A percentile compares a stretch with the other conserved stretches of the same genome.
Evolutionary conservation across 345 rosid species (phyloP).

Genomic region (Draba incana): DNA sequence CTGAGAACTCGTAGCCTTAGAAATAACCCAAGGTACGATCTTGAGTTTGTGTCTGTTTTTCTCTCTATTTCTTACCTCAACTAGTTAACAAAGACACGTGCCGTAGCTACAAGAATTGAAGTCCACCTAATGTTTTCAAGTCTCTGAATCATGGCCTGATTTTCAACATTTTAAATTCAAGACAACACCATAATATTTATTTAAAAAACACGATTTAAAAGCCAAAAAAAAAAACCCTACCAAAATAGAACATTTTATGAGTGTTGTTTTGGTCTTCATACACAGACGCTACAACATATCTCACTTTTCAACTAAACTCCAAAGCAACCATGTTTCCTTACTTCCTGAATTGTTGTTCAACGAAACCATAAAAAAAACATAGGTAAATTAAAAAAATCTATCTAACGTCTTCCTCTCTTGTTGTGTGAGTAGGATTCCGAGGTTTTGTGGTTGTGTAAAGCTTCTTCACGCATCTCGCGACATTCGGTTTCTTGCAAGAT

Average conservation of each 20-base stretch:
- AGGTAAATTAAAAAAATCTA: neutral
- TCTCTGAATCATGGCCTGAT: too few relatives aligned
- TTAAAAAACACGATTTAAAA: too few relatives aligned
- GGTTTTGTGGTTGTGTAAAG: neutral
- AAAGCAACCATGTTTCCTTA: neutral
- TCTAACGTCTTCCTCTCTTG: constrained; percentile 18
- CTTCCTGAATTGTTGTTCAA: neutral
- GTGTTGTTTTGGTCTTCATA: neutral
- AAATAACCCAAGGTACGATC: too few relatives aligned
- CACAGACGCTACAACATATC: neutral
- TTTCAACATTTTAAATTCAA: too few relatives aligned
- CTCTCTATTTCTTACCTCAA: neutral
- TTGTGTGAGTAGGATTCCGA: neutral
- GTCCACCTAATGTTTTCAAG: too few relatives aligned
- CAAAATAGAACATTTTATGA: neutral
- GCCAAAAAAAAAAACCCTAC: neutral
- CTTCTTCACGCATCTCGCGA: neutral
- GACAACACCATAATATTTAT: too few relatives aligned
- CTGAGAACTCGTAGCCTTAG: too few relatives aligned
- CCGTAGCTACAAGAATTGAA: neutral
- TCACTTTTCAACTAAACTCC: neutral
- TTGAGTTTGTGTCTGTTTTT: neutral
- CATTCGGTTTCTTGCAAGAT: neutral
- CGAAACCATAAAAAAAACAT: neutral
- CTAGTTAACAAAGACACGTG: neutral